Evolutionary conservation across 73 alveolate genomes (phyloP).

Genomic region (Paramecium biaurelia): DNA sequence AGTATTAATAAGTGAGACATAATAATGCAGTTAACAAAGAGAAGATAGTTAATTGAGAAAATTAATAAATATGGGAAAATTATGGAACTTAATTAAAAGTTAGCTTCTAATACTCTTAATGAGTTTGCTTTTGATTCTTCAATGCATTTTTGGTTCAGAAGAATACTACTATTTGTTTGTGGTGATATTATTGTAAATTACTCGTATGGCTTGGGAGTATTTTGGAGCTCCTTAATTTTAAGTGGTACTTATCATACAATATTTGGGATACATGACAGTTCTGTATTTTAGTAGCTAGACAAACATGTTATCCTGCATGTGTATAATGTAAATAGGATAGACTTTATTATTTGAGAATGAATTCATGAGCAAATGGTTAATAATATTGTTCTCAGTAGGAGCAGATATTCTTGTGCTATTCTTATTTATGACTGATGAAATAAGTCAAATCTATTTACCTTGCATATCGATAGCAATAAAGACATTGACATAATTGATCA

Average conservation of each 20-base stretch:
- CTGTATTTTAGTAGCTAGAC: background rate
- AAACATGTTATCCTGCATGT: background rate
- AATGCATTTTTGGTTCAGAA: background rate
- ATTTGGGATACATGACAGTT: background rate
- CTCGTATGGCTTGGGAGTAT: background rate
- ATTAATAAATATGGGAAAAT: background rate
- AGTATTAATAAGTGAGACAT: background rate
- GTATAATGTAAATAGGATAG: background rate
- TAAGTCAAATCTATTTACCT: background rate
- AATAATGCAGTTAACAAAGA: background rate
- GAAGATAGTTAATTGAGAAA: background rate
- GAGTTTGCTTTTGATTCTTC: background rate
- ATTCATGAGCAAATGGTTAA: background rate
- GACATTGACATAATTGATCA: background rate
- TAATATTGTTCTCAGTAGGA: background rate
- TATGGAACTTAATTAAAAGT: background rate
- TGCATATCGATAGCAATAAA: background rate
- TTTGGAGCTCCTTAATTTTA: background rate
- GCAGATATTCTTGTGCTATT: background rate
- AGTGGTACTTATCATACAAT: background rate
- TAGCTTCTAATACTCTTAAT: background rate
- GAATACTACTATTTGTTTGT: background rate
- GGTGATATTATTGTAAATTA: background rate
- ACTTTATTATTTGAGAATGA: background rate
- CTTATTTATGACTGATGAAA: background rate